phyloP scores from a whole-genome alignment of 768 basidiomycete species.

The Termitomyces titanicus region DNA sequence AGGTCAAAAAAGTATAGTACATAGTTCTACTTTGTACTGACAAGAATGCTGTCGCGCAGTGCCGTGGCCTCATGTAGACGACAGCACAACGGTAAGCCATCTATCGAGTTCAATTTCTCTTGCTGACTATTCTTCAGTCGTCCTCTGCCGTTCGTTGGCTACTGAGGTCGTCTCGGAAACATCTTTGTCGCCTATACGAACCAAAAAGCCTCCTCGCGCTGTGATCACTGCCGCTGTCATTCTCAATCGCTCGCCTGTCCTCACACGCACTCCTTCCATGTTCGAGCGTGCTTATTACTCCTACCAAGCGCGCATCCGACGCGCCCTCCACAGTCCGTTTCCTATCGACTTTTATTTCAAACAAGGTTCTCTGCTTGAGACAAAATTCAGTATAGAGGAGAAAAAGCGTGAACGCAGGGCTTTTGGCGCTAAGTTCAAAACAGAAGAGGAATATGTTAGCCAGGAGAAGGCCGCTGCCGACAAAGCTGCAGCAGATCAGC shows the following conservation, averaged over 20 bases:
- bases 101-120: background rate
- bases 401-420: slow-evolving; percentile 64
- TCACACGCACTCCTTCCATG: slow-evolving; percentile 65
- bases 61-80: slow-evolving; percentile 27
- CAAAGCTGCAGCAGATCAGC: slow-evolving; percentile 54
- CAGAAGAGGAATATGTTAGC: slow-evolving; percentile 38
- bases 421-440: slow-evolving; percentile 64
- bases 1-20: background rate
- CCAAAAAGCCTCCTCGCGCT: slow-evolving; percentile 15
- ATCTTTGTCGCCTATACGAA: slow-evolving; percentile 14
- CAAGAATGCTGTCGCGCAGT: slow-evolving; percentile 31
- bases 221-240: slow-evolving; percentile 61
- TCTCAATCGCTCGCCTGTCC: slow-evolving; percentile 72
- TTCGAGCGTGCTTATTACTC: slow-evolving; percentile 81
- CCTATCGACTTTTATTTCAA: slow-evolving; percentile 93
- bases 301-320: slow-evolving; percentile 80
- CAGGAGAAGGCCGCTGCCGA: slow-evolving; percentile 46
- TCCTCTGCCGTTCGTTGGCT: slow-evolving; percentile 36
- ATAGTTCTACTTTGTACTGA: too few species aligned
- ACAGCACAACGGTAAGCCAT: slow-evolving; percentile 22
- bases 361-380: slow-evolving; percentile 80
- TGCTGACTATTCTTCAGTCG: slow-evolving; percentile 6
- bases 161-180: slow-evolving; percentile 33
- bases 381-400: slow-evolving; percentile 76
- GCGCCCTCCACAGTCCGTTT: slow-evolving; percentile 85